Conservation (phyloP, 257 asterid genomes). For the Rehmannia glutinosa region DNA sequence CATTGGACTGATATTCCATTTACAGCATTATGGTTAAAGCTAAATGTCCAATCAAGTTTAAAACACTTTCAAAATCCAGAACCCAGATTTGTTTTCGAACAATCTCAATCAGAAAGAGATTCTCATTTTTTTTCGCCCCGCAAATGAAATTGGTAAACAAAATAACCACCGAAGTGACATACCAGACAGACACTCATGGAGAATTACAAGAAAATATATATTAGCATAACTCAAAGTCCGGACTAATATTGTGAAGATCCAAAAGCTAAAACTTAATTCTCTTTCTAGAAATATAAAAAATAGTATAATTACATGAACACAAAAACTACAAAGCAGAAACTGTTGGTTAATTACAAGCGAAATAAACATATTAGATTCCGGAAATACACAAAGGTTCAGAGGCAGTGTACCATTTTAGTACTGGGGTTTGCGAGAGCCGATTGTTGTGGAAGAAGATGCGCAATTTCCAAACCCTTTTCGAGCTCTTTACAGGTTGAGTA, state of each 20-base stretch:
- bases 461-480: conserved; percentile 1
- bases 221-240: not conserved
- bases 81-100: not conserved
- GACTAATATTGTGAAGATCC: too few species aligned
- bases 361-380: not conserved
- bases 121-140: not conserved
- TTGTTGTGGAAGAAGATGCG: not conserved
- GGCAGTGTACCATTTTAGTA: conserved; percentile 16
- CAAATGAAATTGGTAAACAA: not conserved
- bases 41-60: too few species aligned
- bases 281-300: not conserved
- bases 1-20: too few species aligned
- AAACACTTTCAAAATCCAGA: not conserved
- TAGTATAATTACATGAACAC: not conserved
- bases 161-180: not conserved
- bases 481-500: too few species aligned
- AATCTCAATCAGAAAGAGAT: not conserved
- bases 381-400: not conserved
- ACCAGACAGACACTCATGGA: not conserved
- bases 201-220: not conserved
- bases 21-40: too few species aligned
- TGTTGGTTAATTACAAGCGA: not conserved
- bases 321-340: not conserved
- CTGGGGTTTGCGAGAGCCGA: conserved; percentile 1
- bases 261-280: too few species aligned